Evolutionary conservation across 768 basidiomycete genomes (phyloP).

Genomic region (Mycena venus): DNA sequence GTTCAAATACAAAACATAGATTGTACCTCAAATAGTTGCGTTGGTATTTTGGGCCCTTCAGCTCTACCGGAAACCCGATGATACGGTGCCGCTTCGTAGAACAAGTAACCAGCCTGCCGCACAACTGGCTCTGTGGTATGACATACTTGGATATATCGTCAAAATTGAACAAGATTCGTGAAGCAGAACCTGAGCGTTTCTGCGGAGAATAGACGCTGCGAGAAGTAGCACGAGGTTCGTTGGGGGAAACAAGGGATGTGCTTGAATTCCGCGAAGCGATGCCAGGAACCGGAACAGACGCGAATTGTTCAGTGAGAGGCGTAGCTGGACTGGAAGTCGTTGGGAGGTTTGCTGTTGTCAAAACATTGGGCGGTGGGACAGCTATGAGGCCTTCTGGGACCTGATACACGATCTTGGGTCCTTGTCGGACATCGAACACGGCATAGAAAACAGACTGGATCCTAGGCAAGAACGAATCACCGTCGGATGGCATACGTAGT

Average conservation of each 20-base stretch:
- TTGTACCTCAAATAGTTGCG: conserved; percentile 95
- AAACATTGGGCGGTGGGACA: conserved; percentile 49
- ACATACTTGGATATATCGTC: conserved; percentile 94
- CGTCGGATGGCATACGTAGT: conserved; percentile 47
- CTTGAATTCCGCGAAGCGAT: conserved; percentile 66
- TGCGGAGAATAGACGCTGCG: conserved; percentile 58
- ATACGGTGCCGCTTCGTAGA: conserved; percentile 86
- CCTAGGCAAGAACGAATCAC: conserved; percentile 81
- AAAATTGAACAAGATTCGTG: conserved; percentile 84
- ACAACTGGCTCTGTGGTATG: conserved; percentile 88
- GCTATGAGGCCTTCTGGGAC: conserved; percentile 94
- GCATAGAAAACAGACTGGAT: conserved; percentile 95
- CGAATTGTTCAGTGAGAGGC: conserved; percentile 38
- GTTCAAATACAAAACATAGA: conserved; percentile 96
- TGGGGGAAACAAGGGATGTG: conserved; percentile 62
- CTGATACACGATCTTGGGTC: conserved; percentile 93
- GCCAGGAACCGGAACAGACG: conserved; percentile 39
- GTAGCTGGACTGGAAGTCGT: conserved; percentile 55
- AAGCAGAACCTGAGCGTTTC: conserved; percentile 65
- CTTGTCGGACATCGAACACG: conserved; percentile 87
- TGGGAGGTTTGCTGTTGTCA: conserved; percentile 39
- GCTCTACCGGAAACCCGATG: conserved; percentile 90
- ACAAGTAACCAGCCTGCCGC: conserved; percentile 90
- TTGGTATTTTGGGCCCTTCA: conserved; percentile 77
- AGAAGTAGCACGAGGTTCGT: conserved; percentile 57